phyloP scores from a whole-genome alignment of 1,284 basidiomycete species.

The Rhodotorula sp. region DNA sequence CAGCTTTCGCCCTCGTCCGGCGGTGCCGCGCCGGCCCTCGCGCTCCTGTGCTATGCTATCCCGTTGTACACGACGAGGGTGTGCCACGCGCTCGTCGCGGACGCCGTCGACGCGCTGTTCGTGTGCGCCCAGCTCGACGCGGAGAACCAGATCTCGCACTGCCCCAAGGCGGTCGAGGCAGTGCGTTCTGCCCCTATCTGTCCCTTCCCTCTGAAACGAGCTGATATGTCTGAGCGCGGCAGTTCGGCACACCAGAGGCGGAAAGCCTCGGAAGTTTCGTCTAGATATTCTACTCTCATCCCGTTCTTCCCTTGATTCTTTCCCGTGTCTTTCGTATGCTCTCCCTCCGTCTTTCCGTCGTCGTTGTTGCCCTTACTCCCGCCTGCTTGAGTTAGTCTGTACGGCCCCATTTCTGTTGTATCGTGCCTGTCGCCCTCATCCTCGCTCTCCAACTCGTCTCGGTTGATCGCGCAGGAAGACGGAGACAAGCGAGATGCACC shows the following conservation, averaged over 20 bases:
- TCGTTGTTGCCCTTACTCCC: background rate
- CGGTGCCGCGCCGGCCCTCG: conserved; percentile 18
- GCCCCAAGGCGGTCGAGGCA: conserved; percentile 34
- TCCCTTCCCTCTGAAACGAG: too few relatives aligned
- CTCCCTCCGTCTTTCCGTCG: too few relatives aligned
- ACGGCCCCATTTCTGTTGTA: background rate
- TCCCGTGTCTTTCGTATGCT: background rate
- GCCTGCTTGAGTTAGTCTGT: background rate
- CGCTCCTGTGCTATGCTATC: conserved; percentile 28
- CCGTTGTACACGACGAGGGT: conserved; percentile 36
- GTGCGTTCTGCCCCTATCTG: conserved; percentile 4
- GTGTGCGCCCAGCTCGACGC: conserved; percentile 24
- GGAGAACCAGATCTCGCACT: conserved; percentile 28
- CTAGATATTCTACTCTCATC: background rate
- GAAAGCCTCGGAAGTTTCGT: conserved; percentile 1
- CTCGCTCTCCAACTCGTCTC: background rate
- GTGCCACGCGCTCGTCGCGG: conserved; percentile 22
- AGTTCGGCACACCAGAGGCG: conserved; percentile 8
- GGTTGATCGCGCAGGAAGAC: background rate
- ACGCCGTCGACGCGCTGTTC: conserved; percentile 37
- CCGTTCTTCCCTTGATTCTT: background rate
- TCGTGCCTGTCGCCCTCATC: background rate
- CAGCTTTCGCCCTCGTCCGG: conserved; percentile 6
- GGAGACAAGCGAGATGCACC: background rate
- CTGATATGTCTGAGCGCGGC: background rate